phyloP scores from a whole-genome alignment of 495 filamentous ascomycete species.

The Xylona heveae region DNA sequence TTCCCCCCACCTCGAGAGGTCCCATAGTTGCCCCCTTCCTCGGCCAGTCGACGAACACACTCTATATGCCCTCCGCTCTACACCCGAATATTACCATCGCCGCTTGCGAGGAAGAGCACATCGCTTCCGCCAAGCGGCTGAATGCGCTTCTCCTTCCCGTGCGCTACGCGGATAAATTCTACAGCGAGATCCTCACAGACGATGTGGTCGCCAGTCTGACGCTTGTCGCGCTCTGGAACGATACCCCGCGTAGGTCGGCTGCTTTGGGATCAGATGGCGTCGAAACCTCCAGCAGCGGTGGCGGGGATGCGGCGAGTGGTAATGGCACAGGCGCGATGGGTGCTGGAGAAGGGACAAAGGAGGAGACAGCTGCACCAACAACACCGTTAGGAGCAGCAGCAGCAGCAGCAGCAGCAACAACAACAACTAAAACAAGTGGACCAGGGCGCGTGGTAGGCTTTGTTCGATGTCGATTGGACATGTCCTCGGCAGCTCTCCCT shows the following conservation, averaged over 20 bases:
- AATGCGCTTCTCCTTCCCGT: conserved; percentile 73
- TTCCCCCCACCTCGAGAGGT: too few relatives aligned
- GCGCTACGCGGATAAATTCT: conserved; percentile 73
- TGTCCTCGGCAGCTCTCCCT: too few relatives aligned
- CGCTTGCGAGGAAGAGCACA: too few relatives aligned
- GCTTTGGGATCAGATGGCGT: neutral
- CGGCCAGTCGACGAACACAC: too few relatives aligned
- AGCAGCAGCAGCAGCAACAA: conserved; percentile 2
- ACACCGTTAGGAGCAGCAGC: neutral
- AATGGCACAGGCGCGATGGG: neutral
- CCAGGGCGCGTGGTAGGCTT: too few relatives aligned
- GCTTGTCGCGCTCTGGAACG: conserved; percentile 52
- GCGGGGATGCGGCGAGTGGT: neutral
- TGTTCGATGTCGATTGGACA: too few relatives aligned
- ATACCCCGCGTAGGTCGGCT: conserved; percentile 15
- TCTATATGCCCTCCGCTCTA: too few relatives aligned
- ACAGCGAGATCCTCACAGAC: conserved; percentile 50
- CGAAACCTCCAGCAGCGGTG: too few relatives aligned
- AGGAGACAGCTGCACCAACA: neutral
- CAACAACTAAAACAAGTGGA: too few relatives aligned
- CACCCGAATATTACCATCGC: too few relatives aligned
- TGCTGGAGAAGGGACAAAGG: neutral
- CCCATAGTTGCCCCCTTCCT: too few relatives aligned
- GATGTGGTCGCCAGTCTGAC: conserved; percentile 46
- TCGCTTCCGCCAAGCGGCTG: conserved; percentile 59